Percentiles rank a stretch among this genome's conserved stretches.
Conservation (phyloP, 495 filamentous ascomycete genomes). For the Glutinoglossum americanum region DNA sequence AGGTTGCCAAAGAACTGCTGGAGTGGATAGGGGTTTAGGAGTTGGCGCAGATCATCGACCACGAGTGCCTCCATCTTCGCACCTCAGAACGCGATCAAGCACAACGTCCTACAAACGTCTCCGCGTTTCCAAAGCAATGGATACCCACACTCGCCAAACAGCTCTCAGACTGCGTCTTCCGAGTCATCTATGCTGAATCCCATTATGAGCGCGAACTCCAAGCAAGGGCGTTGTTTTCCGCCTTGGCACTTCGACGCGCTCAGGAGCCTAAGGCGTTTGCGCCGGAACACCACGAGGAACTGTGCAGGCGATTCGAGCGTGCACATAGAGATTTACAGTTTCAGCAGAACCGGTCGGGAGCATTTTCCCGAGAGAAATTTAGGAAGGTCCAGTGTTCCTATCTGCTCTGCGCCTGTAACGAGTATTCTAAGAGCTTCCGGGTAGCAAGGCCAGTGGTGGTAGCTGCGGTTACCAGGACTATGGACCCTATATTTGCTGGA, state of each 20-base stretch:
- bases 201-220: background rate
- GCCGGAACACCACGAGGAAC: background rate
- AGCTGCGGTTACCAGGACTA: background rate
- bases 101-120: no score
- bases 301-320: background rate
- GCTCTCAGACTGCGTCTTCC: background rate
- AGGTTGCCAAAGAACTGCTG: no score
- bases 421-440: background rate
- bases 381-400: background rate
- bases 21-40: no score
- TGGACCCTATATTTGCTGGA: no score
- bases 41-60: no score
- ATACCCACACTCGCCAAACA: background rate
- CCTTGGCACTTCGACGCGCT: background rate
- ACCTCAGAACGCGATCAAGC: no score
- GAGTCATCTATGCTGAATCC: background rate
- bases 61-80: no score
- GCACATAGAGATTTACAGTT: background rate
- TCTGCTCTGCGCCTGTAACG: background rate
- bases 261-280: background rate
- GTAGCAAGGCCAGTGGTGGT: background rate
- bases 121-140: no score
- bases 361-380: background rate
- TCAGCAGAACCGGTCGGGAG: background rate
- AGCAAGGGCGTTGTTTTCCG: background rate